phyloP scores from a whole-genome alignment of 345 rosid genomes.

The Pistacia vera region DNA sequence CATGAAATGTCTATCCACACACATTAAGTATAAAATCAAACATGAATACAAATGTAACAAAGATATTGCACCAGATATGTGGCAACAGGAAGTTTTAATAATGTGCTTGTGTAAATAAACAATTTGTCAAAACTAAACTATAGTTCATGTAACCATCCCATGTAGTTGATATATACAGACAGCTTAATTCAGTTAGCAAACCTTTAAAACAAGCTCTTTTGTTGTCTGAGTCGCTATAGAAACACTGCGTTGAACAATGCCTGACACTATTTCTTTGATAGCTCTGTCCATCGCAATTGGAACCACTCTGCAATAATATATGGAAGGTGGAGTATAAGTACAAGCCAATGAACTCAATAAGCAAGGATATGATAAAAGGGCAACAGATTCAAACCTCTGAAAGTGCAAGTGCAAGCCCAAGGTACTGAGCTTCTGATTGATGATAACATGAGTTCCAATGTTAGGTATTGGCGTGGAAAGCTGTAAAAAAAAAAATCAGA shows the following conservation, averaged over 20 bases:
- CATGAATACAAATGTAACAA: neutral
- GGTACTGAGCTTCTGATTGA: slow-evolving; percentile 74
- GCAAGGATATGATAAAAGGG: slow-evolving; percentile 1
- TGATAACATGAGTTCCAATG: slow-evolving; percentile 77
- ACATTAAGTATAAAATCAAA: neutral
- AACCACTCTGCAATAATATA: slow-evolving; percentile 61
- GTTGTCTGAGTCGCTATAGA: slow-evolving; percentile 97
- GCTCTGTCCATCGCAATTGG: slow-evolving; percentile 96
- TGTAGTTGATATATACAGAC: neutral
- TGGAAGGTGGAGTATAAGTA: neutral
- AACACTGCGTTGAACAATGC: slow-evolving; percentile 97
- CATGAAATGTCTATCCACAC: neutral
- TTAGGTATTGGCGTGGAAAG: slow-evolving; percentile 73
- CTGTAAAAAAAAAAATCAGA: slow-evolving; percentile 40
- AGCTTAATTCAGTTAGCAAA: slow-evolving; percentile 29
- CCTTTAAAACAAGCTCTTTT: slow-evolving; percentile 98
- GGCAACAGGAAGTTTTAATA: neutral
- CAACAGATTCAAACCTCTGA: slow-evolving; percentile 69
- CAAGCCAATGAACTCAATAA: neutral
- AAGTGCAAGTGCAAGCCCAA: slow-evolving; percentile 81
- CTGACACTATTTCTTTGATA: slow-evolving; percentile 85
- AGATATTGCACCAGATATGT: neutral
- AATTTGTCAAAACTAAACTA: neutral
- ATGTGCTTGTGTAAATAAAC: neutral
- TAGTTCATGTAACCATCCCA: neutral